phyloP scores from a whole-genome alignment of 2,329 filamentous ascomycete species.

The Diplodia intermedia region DNA sequence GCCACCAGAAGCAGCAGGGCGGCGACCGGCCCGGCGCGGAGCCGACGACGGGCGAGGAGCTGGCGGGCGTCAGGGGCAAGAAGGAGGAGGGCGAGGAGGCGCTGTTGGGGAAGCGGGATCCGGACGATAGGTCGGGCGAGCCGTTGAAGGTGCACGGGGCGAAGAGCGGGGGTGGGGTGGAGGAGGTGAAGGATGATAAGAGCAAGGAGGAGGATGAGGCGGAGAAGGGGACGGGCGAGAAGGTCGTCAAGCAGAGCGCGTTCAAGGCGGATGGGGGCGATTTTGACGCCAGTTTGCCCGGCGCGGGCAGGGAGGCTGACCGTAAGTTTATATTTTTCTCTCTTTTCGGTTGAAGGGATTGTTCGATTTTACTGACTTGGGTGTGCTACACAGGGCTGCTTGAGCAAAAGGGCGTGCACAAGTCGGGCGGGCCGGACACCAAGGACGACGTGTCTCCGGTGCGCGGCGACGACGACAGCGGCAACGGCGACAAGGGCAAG shows the following conservation, averaged over 20 bases:
- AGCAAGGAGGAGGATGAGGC: slow-evolving; percentile 38
- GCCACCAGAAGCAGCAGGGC: slow-evolving; percentile 46
- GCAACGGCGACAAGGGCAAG: slow-evolving; percentile 49
- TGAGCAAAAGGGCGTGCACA: slow-evolving; percentile 60
- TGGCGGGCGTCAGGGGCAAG: slow-evolving; percentile 37
- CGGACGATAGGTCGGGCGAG: slow-evolving; percentile 41
- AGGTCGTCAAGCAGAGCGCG: slow-evolving; percentile 65
- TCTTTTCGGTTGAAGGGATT: too few relatives aligned
- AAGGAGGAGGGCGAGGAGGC: slow-evolving; percentile 38
- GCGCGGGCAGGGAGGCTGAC: slow-evolving; percentile 71
- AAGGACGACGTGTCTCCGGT: slow-evolving; percentile 36
- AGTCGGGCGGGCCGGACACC: slow-evolving; percentile 29
- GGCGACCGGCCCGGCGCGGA: slow-evolving; percentile 43
- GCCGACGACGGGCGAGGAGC: slow-evolving; percentile 39
- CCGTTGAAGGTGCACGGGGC: slow-evolving; percentile 39
- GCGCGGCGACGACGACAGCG: slow-evolving; percentile 37
- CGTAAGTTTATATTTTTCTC: slow-evolving; percentile 51
- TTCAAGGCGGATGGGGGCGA: slow-evolving; percentile 70
- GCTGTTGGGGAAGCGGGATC: slow-evolving; percentile 35
- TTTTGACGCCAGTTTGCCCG: slow-evolving; percentile 66
- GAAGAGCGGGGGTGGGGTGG: background rate
- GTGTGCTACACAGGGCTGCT: slow-evolving; percentile 55
- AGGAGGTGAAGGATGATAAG: slow-evolving; percentile 34
- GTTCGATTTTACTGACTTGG: background rate
- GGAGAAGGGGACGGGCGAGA: slow-evolving; percentile 58